Base-by-base conservation (phyloP, 2,329 filamentous ascomycete species). In the Emmonsia crescens region DNA sequence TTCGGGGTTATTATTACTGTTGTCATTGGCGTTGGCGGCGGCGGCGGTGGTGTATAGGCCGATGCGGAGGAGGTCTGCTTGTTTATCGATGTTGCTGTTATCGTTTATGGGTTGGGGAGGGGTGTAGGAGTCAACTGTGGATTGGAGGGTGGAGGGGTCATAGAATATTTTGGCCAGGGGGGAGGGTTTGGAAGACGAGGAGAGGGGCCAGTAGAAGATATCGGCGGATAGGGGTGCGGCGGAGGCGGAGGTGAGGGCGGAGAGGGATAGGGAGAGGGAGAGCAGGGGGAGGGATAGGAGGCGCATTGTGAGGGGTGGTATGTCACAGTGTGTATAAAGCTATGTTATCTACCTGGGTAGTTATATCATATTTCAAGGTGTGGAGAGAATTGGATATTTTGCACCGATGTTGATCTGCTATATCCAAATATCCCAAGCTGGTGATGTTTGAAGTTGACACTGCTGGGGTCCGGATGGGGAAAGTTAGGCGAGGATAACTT, bases 11-110 rank as follows among this genome's bases (percentile, higher is more conserved):
- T 84, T 74, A 42, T 81, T 74, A 19, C 69, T 57, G 52, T 71
- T 71, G 31, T 68, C 65, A 1, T 69, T 62, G 1, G 70, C 14
- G 51, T 42, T 72, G n/a, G n/a, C n/a, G n/a, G n/a, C n/a, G n/a
- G n/a, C n/a, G n/a, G n/a, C n/a, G n/a, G n/a, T n/a, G 46, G 67
- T 82, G 67, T 76, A 80, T 40, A 83, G 78, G 63, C 81, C 82
- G 6, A 84, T 74, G 46, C 81, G 78, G 54, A 83, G 73, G 65
- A 84, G 80, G 74, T 46, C 61, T 48, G 56, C 67, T 56, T 62
- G 64, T 40, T 60, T 64, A 36, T 58, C 62, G 42, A 61, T 52
- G 36, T 59, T 58, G 21, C 62, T 38, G 38, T 46, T 33, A 56
- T 42, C 29, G 21, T 54, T 42, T 29, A 27, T 60, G 2, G 65